phyloP scores from a whole-genome alignment of 2,329 filamentous ascomycete species.

The Taxawa tesnikishii region DNA sequence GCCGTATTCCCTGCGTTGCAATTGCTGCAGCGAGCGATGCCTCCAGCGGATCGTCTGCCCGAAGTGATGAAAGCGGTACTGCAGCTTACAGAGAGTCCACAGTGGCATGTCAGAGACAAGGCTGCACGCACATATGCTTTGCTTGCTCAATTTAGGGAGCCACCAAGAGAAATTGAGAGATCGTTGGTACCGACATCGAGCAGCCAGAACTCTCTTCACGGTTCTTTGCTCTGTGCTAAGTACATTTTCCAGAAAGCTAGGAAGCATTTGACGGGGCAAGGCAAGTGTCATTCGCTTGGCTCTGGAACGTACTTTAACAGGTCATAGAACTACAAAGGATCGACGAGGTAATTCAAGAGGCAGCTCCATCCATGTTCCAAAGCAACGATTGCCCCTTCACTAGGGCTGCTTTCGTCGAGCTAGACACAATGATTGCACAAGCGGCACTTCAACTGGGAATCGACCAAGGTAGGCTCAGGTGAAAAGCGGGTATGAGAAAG shows the following conservation, averaged over 20 bases:
- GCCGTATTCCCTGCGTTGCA: conserved; percentile 76
- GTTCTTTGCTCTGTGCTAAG: conserved; percentile 16
- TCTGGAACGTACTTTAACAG: no score
- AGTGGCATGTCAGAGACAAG: conserved; percentile 76
- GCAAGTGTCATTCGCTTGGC: no score
- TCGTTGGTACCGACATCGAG: conserved; percentile 2
- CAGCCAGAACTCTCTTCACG: conserved; percentile 20
- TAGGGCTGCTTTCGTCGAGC: conserved; percentile 23
- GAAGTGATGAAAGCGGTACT: conserved; percentile 47
- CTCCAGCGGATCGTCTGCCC: conserved; percentile 44
- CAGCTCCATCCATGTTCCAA: conserved; percentile 8
- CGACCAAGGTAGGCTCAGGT: no score
- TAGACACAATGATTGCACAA: conserved; percentile 8
- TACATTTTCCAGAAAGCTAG: conserved; percentile 10
- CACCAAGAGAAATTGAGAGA: conserved; percentile 3
- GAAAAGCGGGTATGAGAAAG: no score
- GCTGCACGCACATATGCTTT: conserved; percentile 55
- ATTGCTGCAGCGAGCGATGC: conserved; percentile 59
- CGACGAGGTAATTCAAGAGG: not conserved
- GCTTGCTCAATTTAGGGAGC: conserved; percentile 13
- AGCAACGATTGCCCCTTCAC: conserved; percentile 18
- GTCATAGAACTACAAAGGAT: conserved; percentile 11
- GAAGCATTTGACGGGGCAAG: not conserved
- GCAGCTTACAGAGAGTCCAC: conserved; percentile 51
- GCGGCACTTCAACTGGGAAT: not conserved